Evolutionary conservation across 768 basidiomycete species (phyloP).

Genomic region (Mycena leptocephala): DNA sequence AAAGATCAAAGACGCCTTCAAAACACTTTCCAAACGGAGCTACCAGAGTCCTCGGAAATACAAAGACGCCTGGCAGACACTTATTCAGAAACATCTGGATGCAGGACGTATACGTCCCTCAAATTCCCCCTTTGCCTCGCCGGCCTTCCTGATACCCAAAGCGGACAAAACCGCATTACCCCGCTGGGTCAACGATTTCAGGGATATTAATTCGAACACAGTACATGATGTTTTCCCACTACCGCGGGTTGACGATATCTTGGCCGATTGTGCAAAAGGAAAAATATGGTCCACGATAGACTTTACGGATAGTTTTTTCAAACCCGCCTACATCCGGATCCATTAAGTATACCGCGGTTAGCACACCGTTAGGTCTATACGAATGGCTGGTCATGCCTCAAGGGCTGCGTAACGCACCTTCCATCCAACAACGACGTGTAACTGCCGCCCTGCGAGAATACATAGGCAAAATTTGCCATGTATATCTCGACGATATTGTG

Average conservation of each 20-base stretch:
- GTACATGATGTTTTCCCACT: slow-evolving; percentile 40
- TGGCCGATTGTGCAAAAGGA: slow-evolving; percentile 53
- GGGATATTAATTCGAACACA: slow-evolving; percentile 41
- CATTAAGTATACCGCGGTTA: slow-evolving; percentile 50
- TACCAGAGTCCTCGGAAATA: slow-evolving; percentile 53
- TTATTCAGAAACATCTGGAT: slow-evolving; percentile 49
- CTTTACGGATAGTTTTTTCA: slow-evolving; percentile 62
- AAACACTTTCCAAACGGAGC: slow-evolving; percentile 20
- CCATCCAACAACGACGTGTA: slow-evolving; percentile 53
- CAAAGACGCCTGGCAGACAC: slow-evolving; percentile 42
- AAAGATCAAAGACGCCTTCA: slow-evolving; percentile 37
- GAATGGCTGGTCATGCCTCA: slow-evolving; percentile 62
- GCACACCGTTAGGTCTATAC: slow-evolving; percentile 54
- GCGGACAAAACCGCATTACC: slow-evolving; percentile 41
- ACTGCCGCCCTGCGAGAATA: slow-evolving; percentile 47
- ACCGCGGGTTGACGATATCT: slow-evolving; percentile 48
- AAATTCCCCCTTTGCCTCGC: slow-evolving; percentile 42
- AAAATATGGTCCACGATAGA: slow-evolving; percentile 56
- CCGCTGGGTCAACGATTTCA: slow-evolving; percentile 48
- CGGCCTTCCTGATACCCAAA: slow-evolving; percentile 52
- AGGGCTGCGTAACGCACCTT: slow-evolving; percentile 51
- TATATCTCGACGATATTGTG: slow-evolving; percentile 64
- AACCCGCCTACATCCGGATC: slow-evolving; percentile 41
- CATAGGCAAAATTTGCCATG: slow-evolving; percentile 60
- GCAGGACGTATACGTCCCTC: slow-evolving; percentile 48